Percentiles rank a stretch among this genome's conserved stretches.
phyloP scores from a whole-genome alignment of 1,284 basidiomycete genomes.

The Cutaneotrichosporon mucoides region DNA sequence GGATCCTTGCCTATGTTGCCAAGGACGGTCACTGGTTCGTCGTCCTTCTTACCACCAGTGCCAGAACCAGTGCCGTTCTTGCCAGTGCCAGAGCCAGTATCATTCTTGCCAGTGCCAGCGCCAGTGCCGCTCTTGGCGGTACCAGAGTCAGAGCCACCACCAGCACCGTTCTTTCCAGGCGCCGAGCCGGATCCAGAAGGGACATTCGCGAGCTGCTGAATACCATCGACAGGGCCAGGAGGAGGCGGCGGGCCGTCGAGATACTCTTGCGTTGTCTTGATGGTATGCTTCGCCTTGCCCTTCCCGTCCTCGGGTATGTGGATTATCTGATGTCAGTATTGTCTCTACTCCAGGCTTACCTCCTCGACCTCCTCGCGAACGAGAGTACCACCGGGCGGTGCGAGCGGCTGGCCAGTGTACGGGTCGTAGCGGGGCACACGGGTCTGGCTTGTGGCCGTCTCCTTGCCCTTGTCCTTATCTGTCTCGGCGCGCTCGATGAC shows the following conservation, averaged over 20 bases:
- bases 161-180: not conserved
- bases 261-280: not conserved
- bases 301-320: not conserved
- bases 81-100: not conserved
- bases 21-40: slow-evolving; percentile 6
- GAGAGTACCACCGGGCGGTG: slow-evolving; percentile 25
- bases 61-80: not conserved
- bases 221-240: not conserved
- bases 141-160: not conserved
- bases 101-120: not conserved
- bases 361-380: slow-evolving; percentile 40
- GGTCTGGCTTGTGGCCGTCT: not conserved
- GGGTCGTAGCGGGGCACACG: slow-evolving; percentile 14
- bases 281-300: not conserved
- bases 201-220: not conserved
- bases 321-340: slow-evolving; percentile 9
- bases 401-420: slow-evolving; percentile 33
- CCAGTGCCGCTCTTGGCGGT: not conserved
- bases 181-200: not conserved
- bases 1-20: not conserved
- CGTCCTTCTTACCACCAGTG: slow-evolving; percentile 1
- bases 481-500: not conserved
- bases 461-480: not conserved
- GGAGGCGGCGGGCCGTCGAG: not conserved
- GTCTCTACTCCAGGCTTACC: slow-evolving; percentile 10